These are phyloP conservation scores for Globisporangium echinulatum DNA, from an alignment of 352 stramenopile genomes.

Conservation along the genomic window DNA sequence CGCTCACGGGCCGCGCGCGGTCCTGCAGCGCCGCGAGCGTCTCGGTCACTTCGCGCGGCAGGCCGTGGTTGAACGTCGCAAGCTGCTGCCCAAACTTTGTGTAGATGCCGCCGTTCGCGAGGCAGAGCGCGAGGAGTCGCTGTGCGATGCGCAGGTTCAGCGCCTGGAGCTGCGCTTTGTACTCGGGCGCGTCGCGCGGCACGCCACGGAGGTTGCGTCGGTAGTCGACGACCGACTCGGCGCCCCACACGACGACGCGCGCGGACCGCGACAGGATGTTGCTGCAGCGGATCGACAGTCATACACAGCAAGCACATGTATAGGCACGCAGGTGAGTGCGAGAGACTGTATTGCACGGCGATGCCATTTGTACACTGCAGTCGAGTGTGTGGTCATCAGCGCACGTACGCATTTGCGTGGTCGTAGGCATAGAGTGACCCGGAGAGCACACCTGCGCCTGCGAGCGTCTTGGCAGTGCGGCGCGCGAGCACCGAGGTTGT, in stretches of 20 bases:
- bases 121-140: slow-evolving; percentile 88
- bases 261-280: slow-evolving; percentile 57
- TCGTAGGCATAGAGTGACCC: background rate
- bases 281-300: slow-evolving; percentile 13
- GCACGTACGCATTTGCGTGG: background rate
- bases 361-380: background rate
- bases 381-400: background rate
- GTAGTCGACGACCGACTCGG: slow-evolving; percentile 47
- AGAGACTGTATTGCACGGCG: no score
- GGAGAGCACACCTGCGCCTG: background rate
- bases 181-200: slow-evolving; percentile 35
- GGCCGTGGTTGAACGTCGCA: slow-evolving; percentile 94
- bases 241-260: slow-evolving; percentile 44
- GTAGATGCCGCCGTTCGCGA: slow-evolving; percentile 94
- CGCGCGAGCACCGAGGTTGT: background rate
- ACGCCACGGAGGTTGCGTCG: slow-evolving; percentile 39
- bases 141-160: slow-evolving; percentile 82
- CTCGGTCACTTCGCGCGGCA: slow-evolving; percentile 92
- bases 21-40: slow-evolving; percentile 90
- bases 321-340: no score
- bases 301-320: no score
- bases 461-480: background rate
- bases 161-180: slow-evolving; percentile 44
- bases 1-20: slow-evolving; percentile 74
- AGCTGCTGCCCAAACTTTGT: slow-evolving; percentile 98